A percentile compares a stretch with the other conserved stretches of the same genome.
phyloP scores from a whole-genome alignment of 2,329 filamentous ascomycete genomes.

The Pseudocercospora eumusae region DNA sequence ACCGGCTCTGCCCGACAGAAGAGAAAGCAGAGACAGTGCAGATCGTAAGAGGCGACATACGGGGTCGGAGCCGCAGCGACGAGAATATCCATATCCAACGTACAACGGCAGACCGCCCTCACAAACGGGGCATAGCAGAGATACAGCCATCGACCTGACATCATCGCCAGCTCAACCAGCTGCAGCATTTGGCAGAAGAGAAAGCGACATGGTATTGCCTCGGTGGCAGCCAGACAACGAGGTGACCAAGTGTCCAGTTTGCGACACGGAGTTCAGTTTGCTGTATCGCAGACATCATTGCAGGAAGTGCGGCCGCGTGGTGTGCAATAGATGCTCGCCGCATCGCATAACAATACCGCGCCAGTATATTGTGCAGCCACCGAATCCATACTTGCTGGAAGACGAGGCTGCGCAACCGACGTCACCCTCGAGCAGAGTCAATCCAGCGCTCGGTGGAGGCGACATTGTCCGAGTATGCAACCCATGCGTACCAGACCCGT shows the following conservation, averaged over 20 bases:
- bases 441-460: constrained; percentile 61
- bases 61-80: constrained; percentile 29
- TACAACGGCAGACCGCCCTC: constrained; percentile 8
- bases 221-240: constrained; percentile 88
- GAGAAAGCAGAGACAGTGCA: constrained; percentile 24
- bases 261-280: constrained; percentile 74
- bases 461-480: constrained; percentile 71
- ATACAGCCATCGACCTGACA: constrained; percentile 33
- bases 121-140: constrained; percentile 19
- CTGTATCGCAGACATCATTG: constrained; percentile 92
- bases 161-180: constrained; percentile 14
- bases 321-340: constrained; percentile 86
- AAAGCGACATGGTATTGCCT: constrained; percentile 61
- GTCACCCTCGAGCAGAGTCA: constrained; percentile 36
- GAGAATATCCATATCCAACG: constrained; percentile 29
- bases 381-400: constrained; percentile 38
- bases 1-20: constrained; percentile 7
- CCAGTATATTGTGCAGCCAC: constrained; percentile 85
- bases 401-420: constrained; percentile 13
- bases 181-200: constrained; percentile 14
- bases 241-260: constrained; percentile 82
- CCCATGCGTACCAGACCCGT: constrained; percentile 68
- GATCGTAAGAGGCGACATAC: constrained; percentile 37
- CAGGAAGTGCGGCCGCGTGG: constrained; percentile 90
- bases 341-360: constrained; percentile 93